phyloP scores from a whole-genome alignment of 352 stramenopile genomes.

The Saprolegnia parasitica region DNA sequence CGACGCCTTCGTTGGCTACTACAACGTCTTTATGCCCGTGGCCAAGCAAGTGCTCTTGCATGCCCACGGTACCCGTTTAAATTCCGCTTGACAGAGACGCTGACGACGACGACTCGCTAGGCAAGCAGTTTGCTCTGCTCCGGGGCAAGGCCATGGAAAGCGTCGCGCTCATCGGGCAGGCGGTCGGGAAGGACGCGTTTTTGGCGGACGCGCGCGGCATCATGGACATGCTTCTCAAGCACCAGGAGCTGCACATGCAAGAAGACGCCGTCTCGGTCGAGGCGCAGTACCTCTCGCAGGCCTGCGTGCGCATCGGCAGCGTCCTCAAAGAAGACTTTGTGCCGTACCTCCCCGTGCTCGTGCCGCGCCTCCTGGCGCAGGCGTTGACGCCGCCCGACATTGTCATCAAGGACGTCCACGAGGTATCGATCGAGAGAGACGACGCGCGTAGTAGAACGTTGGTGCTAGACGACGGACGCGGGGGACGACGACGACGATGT shows the following conservation, averaged over 20 bases:
- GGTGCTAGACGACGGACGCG: constrained; percentile 33
- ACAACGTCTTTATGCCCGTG: constrained; percentile 84
- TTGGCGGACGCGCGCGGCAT: constrained; percentile 72
- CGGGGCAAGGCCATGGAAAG: constrained; percentile 86
- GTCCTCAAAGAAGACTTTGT: constrained; percentile 86
- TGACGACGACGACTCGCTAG: too few relatives aligned
- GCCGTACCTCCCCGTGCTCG: constrained; percentile 76
- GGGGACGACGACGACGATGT: constrained; percentile 48
- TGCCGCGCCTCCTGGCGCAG: constrained; percentile 77
- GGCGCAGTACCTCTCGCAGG: constrained; percentile 83
- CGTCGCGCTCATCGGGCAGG: constrained; percentile 82
- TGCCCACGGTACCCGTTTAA: constrained; percentile 36
- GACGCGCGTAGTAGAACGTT: too few relatives aligned
- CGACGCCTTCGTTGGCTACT: constrained; percentile 70
- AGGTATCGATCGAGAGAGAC: not conserved
- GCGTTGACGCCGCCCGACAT: constrained; percentile 78
- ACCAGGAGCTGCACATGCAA: constrained; percentile 46
- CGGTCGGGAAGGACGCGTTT: constrained; percentile 82
- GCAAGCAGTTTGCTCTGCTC: constrained; percentile 74
- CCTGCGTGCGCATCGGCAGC: constrained; percentile 79
- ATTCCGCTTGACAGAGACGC: too few relatives aligned
- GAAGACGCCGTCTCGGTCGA: constrained; percentile 66
- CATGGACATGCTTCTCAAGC: constrained; percentile 79
- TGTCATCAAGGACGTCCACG: constrained; percentile 60
- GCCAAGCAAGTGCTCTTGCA: constrained; percentile 80